phyloP scores from a whole-genome alignment of 2,329 filamentous ascomycete genomes.

The Paraphoma chrysanthemicola region DNA sequence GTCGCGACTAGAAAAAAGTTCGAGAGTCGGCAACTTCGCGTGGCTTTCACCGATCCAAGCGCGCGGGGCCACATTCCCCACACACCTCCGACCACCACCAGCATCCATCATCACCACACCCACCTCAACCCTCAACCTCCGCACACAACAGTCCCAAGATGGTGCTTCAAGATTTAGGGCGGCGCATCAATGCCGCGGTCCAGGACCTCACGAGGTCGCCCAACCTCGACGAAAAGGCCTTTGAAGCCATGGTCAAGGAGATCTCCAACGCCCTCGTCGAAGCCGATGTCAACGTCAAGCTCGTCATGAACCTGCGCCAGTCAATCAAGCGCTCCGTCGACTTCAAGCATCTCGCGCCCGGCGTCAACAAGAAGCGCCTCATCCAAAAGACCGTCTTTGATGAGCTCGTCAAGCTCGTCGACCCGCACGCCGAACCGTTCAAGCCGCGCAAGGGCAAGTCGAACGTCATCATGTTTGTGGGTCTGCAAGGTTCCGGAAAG shows the following conservation, averaged over 20 bases:
- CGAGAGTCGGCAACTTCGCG: conserved; percentile 26
- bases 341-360: conserved; percentile 89
- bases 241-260: conserved; percentile 98
- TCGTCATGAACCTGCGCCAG: conserved; percentile 89
- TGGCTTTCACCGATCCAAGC: conserved; percentile 38
- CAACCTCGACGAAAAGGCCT: conserved; percentile 97
- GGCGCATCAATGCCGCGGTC: conserved; percentile 97
- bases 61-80: conserved; percentile 29
- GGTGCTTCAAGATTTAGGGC: conserved; percentile 98
- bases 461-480: conserved; percentile 99
- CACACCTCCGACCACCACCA: conserved; percentile 19
- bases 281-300: conserved; percentile 95
- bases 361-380: conserved; percentile 96
- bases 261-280: conserved; percentile 95
- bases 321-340: conserved; percentile 91
- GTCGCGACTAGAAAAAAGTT: conserved; percentile 31
- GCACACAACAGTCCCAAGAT: conserved; percentile 58
- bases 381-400: conserved; percentile 99
- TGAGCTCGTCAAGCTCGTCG: conserved; percentile 92
- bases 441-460: conserved; percentile 95
- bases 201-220: conserved; percentile 89
- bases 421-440: conserved; percentile 93
- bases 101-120: conserved; percentile 6
- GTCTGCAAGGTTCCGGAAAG: conserved; percentile 95
- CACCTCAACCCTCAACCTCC: conserved; percentile 7